A percentile compares a stretch with the other conserved stretches of the same genome.
Evolutionary conservation across 306 rosid species (phyloP).

Genomic region (Corylus avellana): DNA sequence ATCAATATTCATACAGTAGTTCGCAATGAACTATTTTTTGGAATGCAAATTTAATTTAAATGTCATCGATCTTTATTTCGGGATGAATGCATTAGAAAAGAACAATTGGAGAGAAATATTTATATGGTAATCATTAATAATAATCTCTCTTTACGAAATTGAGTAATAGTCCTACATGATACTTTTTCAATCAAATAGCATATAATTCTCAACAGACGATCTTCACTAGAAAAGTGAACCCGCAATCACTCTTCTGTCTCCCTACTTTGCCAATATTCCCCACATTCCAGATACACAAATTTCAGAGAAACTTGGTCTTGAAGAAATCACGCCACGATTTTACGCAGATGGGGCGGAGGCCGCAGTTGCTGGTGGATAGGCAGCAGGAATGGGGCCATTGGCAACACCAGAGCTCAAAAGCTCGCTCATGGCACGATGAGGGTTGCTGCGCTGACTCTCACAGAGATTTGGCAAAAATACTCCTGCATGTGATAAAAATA

Average conservation of each 20-base stretch:
- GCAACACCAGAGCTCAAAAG: constrained; percentile 70
- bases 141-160: not conserved
- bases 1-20: too few species aligned
- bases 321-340: not conserved
- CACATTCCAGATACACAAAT: not conserved
- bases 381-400: constrained; percentile 42
- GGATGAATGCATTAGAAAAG: too few species aligned
- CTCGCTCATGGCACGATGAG: constrained; percentile 65
- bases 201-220: not conserved
- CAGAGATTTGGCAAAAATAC: constrained; percentile 72
- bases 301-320: not conserved
- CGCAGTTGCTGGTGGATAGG: not conserved
- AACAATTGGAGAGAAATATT: not conserved
- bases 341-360: constrained; percentile 25
- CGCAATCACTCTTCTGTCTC: too few species aligned
- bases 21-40: too few species aligned
- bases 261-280: not conserved
- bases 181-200: not conserved
- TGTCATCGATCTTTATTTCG: too few species aligned
- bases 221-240: not conserved
- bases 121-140: not conserved
- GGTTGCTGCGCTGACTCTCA: constrained; percentile 51
- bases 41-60: too few species aligned
- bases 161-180: not conserved
- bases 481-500: constrained; percentile 39